Conservation (phyloP, 768 basidiomycete genomes). For the Dendrothele bispora region DNA sequence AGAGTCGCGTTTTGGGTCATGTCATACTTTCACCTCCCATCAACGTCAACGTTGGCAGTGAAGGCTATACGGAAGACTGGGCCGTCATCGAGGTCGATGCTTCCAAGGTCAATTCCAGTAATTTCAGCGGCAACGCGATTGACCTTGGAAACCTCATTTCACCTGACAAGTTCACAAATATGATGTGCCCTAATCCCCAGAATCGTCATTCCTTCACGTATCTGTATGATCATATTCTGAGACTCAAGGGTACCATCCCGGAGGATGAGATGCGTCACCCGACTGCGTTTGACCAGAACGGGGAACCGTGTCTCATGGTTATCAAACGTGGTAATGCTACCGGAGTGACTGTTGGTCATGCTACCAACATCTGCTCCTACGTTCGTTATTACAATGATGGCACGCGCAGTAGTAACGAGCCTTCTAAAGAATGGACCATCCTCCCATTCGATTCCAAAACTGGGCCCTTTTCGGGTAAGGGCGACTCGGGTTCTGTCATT, state of each 20-base stretch:
- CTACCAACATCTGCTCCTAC: constrained; percentile 24
- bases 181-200: constrained; percentile 15
- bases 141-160: constrained; percentile 21
- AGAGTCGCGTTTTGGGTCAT: constrained; percentile 26
- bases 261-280: constrained; percentile 30
- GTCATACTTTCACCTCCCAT: constrained; percentile 28
- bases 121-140: constrained; percentile 28
- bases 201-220: constrained; percentile 22
- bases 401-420: constrained; percentile 5
- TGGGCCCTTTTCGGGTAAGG: constrained; percentile 31
- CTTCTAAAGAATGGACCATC: constrained; percentile 30
- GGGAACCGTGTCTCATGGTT: constrained; percentile 29
- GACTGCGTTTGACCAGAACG: constrained; percentile 16
- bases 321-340: constrained; percentile 32
- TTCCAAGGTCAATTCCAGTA: constrained; percentile 17
- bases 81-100: constrained; percentile 24
- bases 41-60: constrained; percentile 9
- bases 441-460: constrained; percentile 25
- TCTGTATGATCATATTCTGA: constrained; percentile 27
- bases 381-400: constrained; percentile 17
- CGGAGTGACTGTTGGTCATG: constrained; percentile 28
- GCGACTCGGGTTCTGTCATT: constrained; percentile 41
- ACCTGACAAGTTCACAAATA: constrained; percentile 7
- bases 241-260: constrained; percentile 21
- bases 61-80: constrained; percentile 22